Evolutionary conservation across 2,329 filamentous ascomycete genomes (phyloP).

Genomic region (Botrytis fabae): DNA sequence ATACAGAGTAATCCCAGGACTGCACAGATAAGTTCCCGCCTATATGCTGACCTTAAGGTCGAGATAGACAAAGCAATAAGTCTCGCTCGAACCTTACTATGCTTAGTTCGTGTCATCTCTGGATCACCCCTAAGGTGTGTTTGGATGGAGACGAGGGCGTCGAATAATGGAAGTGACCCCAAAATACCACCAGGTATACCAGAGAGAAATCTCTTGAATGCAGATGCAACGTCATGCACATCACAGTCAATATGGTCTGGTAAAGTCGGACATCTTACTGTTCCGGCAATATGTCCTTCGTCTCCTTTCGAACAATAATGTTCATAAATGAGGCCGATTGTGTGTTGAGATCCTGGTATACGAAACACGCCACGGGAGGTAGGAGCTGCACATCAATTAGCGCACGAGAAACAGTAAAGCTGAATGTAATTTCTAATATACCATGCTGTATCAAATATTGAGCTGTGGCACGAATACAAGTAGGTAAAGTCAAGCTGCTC

Average conservation of each 20-base stretch:
- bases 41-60: conserved; percentile 58
- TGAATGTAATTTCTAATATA: conserved; percentile 39
- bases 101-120: conserved; percentile 54
- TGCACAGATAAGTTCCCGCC: conserved; percentile 64
- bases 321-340: conserved; percentile 60
- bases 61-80: conserved; percentile 64
- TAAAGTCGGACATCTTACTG: conserved; percentile 58
- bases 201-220: conserved; percentile 65
- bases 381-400: conserved; percentile 36
- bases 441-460: conserved; percentile 63
- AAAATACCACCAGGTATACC: conserved; percentile 66
- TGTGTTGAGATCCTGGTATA: conserved; percentile 56
- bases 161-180: conserved; percentile 61
- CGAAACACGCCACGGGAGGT: conserved; percentile 61
- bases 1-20: conserved; percentile 66
- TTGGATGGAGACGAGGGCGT: conserved; percentile 61
- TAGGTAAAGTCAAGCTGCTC: conserved; percentile 59
- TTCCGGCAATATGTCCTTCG: conserved; percentile 52
- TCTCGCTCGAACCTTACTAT: conserved; percentile 59
- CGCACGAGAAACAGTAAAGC: neutral
- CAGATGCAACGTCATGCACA: conserved; percentile 65
- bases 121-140: conserved; percentile 54
- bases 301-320: conserved; percentile 59
- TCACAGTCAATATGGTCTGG: conserved; percentile 60
- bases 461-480: conserved; percentile 66